Evolutionary conservation across 306 rosid species (phyloP), one percentile per base, ranked within the genome.

Genomic region (Dalbergia cultrata): DNA sequence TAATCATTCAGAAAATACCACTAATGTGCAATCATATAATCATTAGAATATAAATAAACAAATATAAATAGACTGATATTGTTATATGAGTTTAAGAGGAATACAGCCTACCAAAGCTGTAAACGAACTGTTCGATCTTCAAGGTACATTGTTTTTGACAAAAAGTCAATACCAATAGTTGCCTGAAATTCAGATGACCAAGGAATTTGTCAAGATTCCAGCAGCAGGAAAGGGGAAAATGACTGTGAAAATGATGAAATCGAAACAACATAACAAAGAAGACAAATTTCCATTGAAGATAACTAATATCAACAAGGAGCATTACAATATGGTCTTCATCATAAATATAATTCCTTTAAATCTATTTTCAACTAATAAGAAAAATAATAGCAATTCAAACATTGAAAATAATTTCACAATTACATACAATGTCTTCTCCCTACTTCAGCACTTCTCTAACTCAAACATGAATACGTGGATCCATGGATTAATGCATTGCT

Each of bases 81-180:
- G 22, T 75, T 52, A 16, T 8, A 18, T 14, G 43, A 22, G 43
- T 18, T 34, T 61, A 72, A 68, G 16, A 58, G 57, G 80, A 54
- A 58, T 39, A 52, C 18, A 45, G 81, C 89, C 19, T 81, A 92
- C 97, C 97, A 92, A 60, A 92, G 93, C 93, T 92, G 97, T 89
- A 92, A 83, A 69, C 94, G 97, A 84, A 90, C 85, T 21, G 97
- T 92, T 72, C 97, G 90, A 82, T 92, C 97, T 86, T 92, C 94
- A 65, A 90, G 93, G 84, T 92, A 92, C 97, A 92, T 92, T 9
- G 97, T 92, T 86, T 92, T 92, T 4, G 97, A 92, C 76, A 92
- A 85, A 83, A 92, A 92, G 76, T 92, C 94, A 58, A 92, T 92
- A 43, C 97, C 97, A 70, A 92, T 92, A 21, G 97, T 92, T 58